Conservation (phyloP, 371 early-diverging fungal species). For the Haplosporangium sp. region DNA sequence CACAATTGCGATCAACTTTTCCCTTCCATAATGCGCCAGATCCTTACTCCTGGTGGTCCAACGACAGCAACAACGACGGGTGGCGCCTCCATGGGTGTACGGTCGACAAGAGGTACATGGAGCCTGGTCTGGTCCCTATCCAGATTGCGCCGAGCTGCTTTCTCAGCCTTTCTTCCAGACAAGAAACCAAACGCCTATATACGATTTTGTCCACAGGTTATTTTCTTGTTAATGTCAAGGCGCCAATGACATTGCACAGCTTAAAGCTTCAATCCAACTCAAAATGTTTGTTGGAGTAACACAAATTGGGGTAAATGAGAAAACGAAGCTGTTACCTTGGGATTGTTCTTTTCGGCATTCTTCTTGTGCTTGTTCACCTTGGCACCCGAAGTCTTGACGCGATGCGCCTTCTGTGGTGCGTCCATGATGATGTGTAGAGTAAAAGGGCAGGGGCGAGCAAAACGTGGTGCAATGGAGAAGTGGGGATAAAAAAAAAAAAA, state of each 20-base stretch:
- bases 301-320: not conserved
- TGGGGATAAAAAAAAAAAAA: constrained; percentile 22
- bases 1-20: constrained; percentile 4
- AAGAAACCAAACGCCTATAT: constrained; percentile 85
- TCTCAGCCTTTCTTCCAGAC: constrained; percentile 82
- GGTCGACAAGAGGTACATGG: constrained; percentile 96
- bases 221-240: not conserved
- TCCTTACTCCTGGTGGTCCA: constrained; percentile 91
- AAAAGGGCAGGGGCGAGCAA: constrained; percentile 7
- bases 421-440: constrained; percentile 46
- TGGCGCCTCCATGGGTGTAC: constrained; percentile 91
- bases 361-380: constrained; percentile 80
- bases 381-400: constrained; percentile 84
- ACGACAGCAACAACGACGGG: constrained; percentile 96
- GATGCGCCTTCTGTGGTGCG: constrained; percentile 84
- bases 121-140: constrained; percentile 92
- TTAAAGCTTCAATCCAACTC: too few relatives aligned
- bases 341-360: constrained; percentile 88
- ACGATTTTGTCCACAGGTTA: not conserved
- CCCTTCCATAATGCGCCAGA: too few relatives aligned
- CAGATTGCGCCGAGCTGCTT: constrained; percentile 82
- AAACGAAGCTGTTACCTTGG: constrained; percentile 69
- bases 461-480: not conserved
- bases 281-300: not conserved
- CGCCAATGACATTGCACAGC: too few relatives aligned